Evolutionary conservation across 352 stramenopile species (phyloP).

Genomic region (Globisporangium acanthophoron): DNA sequence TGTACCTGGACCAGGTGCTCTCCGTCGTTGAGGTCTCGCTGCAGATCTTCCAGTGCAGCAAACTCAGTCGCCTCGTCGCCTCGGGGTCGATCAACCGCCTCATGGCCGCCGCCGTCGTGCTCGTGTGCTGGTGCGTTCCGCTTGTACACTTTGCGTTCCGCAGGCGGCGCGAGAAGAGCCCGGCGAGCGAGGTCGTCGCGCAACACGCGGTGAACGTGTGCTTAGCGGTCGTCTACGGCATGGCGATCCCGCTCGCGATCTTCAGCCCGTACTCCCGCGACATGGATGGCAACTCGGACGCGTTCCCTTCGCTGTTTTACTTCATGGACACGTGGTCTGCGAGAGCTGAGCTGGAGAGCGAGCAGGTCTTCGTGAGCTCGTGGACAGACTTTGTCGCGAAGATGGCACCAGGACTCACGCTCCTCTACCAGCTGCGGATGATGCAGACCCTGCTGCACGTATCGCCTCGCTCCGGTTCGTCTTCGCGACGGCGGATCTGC

Average conservation of each 20-base stretch:
- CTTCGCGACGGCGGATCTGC: constrained; percentile 2
- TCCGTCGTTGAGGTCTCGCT: constrained; percentile 15
- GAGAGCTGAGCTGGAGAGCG: constrained; percentile 1
- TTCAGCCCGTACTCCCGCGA: constrained; percentile 6
- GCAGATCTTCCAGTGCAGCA: constrained; percentile 22
- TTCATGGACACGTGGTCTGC: constrained; percentile 14
- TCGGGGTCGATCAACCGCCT: constrained; percentile 17
- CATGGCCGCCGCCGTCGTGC: constrained; percentile 7
- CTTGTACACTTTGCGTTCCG: constrained; percentile 9
- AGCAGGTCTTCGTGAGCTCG: constrained; percentile 13
- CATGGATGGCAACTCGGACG: background rate
- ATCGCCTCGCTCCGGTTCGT: background rate
- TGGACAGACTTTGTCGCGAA: constrained; percentile 15
- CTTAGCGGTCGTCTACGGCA: constrained; percentile 14
- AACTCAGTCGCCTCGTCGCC: constrained; percentile 14
- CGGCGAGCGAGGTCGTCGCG: constrained; percentile 7
- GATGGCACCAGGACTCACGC: constrained; percentile 7
- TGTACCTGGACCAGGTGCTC: constrained; percentile 9
- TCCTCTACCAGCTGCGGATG: constrained; percentile 5
- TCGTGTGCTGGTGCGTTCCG: constrained; percentile 20
- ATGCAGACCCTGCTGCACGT: constrained; percentile 13
- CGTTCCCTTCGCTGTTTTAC: background rate
- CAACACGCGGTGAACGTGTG: constrained; percentile 13
- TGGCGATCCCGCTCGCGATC: constrained; percentile 9
- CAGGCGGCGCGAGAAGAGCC: constrained; percentile 1